Conservation (phyloP, 805 yeast species). For the Grigorovia transvaalensis region DNA sequence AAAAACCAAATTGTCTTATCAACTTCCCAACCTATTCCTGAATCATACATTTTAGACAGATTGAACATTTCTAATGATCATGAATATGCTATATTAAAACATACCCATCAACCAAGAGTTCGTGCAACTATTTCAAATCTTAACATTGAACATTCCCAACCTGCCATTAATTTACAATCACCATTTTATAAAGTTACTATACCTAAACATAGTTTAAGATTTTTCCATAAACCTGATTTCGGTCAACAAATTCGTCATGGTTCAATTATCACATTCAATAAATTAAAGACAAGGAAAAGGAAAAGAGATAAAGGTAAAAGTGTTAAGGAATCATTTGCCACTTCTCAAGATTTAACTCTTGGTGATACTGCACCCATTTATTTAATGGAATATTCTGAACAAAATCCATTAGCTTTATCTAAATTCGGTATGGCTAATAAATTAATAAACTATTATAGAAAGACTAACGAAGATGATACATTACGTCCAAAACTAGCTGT, state of each 20-base stretch:
- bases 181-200: constrained; percentile 82
- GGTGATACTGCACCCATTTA: constrained; percentile 76
- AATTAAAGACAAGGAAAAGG: constrained; percentile 66
- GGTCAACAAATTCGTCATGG: constrained; percentile 57
- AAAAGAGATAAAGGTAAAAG: constrained; percentile 85
- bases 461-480: constrained; percentile 67
- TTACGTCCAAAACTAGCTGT: constrained; percentile 77
- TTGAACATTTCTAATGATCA: constrained; percentile 84
- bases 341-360: constrained; percentile 64
- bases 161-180: constrained; percentile 76
- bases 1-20: not conserved
- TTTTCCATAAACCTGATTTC: constrained; percentile 73
- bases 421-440: constrained; percentile 96
- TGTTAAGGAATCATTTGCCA: constrained; percentile 58
- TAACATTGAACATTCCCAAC: constrained; percentile 82
- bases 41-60: constrained; percentile 44
- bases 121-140: constrained; percentile 88
- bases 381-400: constrained; percentile 84
- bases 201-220: constrained; percentile 55
- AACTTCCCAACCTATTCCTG: constrained; percentile 37
- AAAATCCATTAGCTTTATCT: constrained; percentile 69
- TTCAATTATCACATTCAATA: constrained; percentile 62
- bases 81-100: constrained; percentile 71
- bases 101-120: constrained; percentile 81
- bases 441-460: constrained; percentile 84